These are phyloP conservation scores for Fusarium goolgardi DNA, from an alignment of 2,329 filamentous ascomycete genomes.

Conservation along the genomic window DNA sequence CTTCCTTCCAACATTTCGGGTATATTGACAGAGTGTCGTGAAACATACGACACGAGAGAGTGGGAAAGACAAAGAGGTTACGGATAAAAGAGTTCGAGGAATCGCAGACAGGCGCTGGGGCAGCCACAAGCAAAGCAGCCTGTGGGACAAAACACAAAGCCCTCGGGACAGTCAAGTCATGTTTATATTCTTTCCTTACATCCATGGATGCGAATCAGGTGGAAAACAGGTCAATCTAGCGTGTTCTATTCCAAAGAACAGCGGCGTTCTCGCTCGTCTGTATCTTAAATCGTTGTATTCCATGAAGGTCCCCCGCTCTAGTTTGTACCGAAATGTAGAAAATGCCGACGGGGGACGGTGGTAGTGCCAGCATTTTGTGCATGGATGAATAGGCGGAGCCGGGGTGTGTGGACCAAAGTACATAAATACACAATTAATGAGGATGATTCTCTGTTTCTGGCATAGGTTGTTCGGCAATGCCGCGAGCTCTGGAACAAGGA, in stretches of 20 bases:
- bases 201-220: slow-evolving; percentile 20
- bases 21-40: slow-evolving; percentile 21
- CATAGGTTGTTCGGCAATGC: slow-evolving; percentile 11
- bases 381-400: slow-evolving; percentile 35
- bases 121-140: slow-evolving; percentile 6
- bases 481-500: slow-evolving; percentile 7
- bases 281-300: not conserved
- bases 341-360: slow-evolving; percentile 36
- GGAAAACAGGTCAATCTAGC: slow-evolving; percentile 23
- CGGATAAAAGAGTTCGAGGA: slow-evolving; percentile 10
- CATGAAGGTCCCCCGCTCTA: slow-evolving; percentile 12
- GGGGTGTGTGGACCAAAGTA: slow-evolving; percentile 33
- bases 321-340: slow-evolving; percentile 14
- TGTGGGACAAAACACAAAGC: slow-evolving; percentile 23
- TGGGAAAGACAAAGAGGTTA: slow-evolving; percentile 10
- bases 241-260: slow-evolving; percentile 24
- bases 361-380: slow-evolving; percentile 37
- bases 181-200: slow-evolving; percentile 32
- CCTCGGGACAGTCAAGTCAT: slow-evolving; percentile 10
- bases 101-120: slow-evolving; percentile 5
- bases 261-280: not conserved
- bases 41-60: slow-evolving; percentile 1
- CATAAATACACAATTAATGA: slow-evolving; percentile 10
- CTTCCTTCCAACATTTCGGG: slow-evolving; percentile 4
- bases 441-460: slow-evolving; percentile 4